Evolutionary conservation across 2,329 filamentous ascomycete species (phyloP), one percentile per base, ranked within the genome.

Genomic region (Xylariaceae sp.): DNA sequence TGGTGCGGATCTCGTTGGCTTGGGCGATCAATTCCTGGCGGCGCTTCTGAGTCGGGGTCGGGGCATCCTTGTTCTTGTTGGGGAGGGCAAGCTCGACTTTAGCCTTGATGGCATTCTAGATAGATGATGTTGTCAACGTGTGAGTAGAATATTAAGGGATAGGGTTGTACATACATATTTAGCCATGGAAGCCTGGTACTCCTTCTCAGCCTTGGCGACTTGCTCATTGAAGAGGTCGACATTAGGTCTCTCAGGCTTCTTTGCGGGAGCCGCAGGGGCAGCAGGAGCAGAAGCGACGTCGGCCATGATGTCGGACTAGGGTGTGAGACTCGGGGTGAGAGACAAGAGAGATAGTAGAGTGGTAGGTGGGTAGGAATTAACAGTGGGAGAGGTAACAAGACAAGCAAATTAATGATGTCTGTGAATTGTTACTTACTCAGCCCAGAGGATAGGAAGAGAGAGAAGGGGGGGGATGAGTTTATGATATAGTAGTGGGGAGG

Each of bases 41-140:
- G 65, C 84, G 87, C 76, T 95, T 89, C 62, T 83, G 84, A 50
- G 79, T 75, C 12, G 92, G 88, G 25, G 82, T 88, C 63, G 87
- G 87, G 69, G 88, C 83, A 65, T 92, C 89, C 72, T 87, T 77
- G 67, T 76, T 76, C 70, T 80, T 82, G 71, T 68, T 86, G 38
- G 88, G 87, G 62, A 84, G 79, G 49, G 87, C 88, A 54, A 83
- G 74, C 47, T 96, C 90, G 64, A 97, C 82, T 74, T 96, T 95
- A 65, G 84, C 80, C 71, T 90, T 92, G 71, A 93, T 76, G 55
- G 85, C 83, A 64, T 88, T 91, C 92, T 97, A 35, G 8, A 42
- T n/a, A n/a, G n/a, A n/a, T n/a, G n/a, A n/a, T n/a, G n/a, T n/a
- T n/a, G n/a, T 14, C 51, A 42, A 2, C 25, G 10, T 11, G 45